Conservation (phyloP, 805 yeast genomes). For the Wickerhamiella domercqiae region DNA sequence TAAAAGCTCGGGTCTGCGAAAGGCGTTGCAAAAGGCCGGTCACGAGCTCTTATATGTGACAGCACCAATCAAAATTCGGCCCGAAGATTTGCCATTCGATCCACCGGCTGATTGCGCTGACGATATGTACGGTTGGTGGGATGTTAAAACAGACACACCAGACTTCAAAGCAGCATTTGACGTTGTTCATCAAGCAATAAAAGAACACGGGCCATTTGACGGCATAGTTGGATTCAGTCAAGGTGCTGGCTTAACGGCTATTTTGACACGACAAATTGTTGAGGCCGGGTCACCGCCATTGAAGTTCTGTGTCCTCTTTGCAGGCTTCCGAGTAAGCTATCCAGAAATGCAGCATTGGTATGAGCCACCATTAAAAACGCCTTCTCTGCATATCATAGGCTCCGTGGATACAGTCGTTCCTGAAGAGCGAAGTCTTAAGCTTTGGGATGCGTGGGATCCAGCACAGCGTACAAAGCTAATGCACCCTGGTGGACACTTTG, state of each 20-base stretch:
- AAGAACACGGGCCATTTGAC: constrained; percentile 63
- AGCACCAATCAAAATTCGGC: constrained; percentile 54
- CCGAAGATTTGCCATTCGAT: constrained; percentile 62
- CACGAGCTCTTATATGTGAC: constrained; percentile 62
- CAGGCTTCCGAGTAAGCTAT: constrained; percentile 35
- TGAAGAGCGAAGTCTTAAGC: constrained; percentile 46
- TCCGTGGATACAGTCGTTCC: constrained; percentile 77
- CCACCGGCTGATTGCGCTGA: constrained; percentile 18
- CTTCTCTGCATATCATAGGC: constrained; percentile 68
- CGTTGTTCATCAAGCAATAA: constrained; percentile 38
- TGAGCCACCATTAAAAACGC: constrained; percentile 23
- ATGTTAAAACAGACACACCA: constrained; percentile 29
- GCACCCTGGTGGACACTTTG: constrained; percentile 97
- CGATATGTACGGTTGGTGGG: constrained; percentile 62
- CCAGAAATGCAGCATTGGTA: constrained; percentile 21
- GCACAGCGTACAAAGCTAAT: constrained; percentile 34
- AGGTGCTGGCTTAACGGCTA: constrained; percentile 79
- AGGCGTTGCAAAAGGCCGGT: constrained; percentile 48
- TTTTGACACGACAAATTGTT: constrained; percentile 41
- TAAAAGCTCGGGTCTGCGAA: constrained; percentile 79
- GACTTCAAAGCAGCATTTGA: constrained; percentile 31
- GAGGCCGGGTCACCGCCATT: constrained; percentile 31
- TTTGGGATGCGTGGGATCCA: constrained; percentile 37
- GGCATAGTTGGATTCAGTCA: constrained; percentile 89
- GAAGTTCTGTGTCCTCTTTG: constrained; percentile 60